Evolutionary conservation across 306 rosid species (phyloP).

Genomic region (Corylus americana): DNA sequence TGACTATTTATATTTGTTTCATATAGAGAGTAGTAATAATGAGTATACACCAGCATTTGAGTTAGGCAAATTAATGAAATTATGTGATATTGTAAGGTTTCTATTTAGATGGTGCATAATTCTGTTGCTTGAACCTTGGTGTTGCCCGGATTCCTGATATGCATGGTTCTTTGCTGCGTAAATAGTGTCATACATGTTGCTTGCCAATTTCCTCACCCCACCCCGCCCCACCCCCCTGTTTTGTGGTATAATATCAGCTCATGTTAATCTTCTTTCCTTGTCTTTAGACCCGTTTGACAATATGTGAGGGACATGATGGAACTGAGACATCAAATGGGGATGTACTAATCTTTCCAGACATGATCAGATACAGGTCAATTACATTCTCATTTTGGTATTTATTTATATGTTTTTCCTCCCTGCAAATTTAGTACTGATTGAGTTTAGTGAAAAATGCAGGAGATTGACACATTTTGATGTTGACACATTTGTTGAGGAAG

Average conservation of each 20-base stretch:
- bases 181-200: conserved; percentile 14
- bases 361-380: conserved; percentile 89
- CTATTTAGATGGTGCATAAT: background rate
- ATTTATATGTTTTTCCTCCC: background rate
- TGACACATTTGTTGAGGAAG: conserved; percentile 96
- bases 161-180: background rate
- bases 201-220: background rate
- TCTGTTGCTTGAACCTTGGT: background rate
- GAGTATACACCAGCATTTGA: background rate
- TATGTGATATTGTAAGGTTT: background rate
- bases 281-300: conserved; percentile 75
- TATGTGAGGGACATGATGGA: conserved; percentile 93
- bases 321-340: conserved; percentile 97
- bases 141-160: background rate
- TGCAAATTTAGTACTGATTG: conserved; percentile 6
- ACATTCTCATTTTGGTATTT: conserved; percentile 9
- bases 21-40: background rate
- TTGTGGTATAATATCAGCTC: conserved; percentile 4
- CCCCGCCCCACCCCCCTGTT: background rate
- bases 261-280: conserved; percentile 3
- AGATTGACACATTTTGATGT: conserved; percentile 95
- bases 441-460: conserved; percentile 49
- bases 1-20: background rate
- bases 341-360: conserved; percentile 92
- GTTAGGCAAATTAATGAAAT: background rate